Percentiles rank a stretch among this genome's conserved stretches.
Evolutionary conservation across 2,329 filamentous ascomycete genomes (phyloP).

Genomic region (Tolypocladium nubicola): DNA sequence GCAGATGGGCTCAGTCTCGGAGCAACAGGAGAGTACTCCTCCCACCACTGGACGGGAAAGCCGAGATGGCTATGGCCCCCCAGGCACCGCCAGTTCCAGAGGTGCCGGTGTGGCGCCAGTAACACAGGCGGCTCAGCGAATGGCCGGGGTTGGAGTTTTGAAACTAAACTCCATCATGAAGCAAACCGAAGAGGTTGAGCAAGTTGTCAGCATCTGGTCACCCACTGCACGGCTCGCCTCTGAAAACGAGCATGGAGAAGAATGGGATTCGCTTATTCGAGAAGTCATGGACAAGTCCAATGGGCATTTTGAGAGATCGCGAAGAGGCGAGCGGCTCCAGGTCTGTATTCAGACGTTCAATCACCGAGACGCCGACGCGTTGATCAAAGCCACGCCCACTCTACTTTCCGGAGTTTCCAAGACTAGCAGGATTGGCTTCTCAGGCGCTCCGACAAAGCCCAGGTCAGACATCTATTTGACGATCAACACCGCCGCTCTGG

Average conservation of each 20-base stretch:
- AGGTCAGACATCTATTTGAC: conserved; percentile 95
- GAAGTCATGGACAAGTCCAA: conserved; percentile 63
- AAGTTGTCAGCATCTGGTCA: conserved; percentile 69
- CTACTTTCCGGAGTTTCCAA: conserved; percentile 70
- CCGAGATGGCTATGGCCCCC: conserved; percentile 34
- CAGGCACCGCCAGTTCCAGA: conserved; percentile 46
- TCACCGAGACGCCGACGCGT: conserved; percentile 62
- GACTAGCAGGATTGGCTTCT: conserved; percentile 86
- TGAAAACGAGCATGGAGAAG: conserved; percentile 50
- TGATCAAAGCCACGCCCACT: conserved; percentile 83
- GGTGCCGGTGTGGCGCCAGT: conserved; percentile 11
- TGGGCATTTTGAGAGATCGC: conserved; percentile 65
- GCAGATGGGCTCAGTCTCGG: conserved; percentile 48
- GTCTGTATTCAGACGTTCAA: conserved; percentile 71
- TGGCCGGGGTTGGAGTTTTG: conserved; percentile 66
- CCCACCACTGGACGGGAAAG: conserved; percentile 26
- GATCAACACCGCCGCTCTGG: conserved; percentile 66
- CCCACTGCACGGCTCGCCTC: conserved; percentile 42
- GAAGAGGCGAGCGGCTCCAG: conserved; percentile 65
- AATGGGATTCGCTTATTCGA: conserved; percentile 63
- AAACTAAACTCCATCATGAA: conserved; percentile 68
- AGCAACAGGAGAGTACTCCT: conserved; percentile 32
- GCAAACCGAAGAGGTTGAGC: conserved; percentile 60
- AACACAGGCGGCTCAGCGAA: conserved; percentile 34
- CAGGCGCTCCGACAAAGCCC: conserved; percentile 76